Percentiles rank a stretch among this genome's conserved stretches.
These are phyloP conservation scores for Glycine tomentella DNA, from an alignment of 306 rosid genomes.

Conservation along the genomic window DNA sequence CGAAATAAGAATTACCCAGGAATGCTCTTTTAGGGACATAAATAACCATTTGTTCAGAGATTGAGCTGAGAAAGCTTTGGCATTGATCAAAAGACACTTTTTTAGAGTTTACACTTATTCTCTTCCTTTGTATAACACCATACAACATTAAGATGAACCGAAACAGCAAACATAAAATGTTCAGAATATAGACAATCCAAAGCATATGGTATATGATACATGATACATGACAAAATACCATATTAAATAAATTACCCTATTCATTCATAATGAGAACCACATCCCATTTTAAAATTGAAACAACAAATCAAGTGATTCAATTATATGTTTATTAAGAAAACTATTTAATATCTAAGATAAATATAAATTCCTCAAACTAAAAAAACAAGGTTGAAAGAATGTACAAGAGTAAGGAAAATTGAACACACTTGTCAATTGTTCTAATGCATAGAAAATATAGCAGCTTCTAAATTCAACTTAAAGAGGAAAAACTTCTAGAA, in stretches of 20 bases:
- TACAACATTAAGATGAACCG: constrained; percentile 11
- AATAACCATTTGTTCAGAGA: not conserved
- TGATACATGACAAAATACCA: not conserved
- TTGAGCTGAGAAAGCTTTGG: constrained; percentile 16
- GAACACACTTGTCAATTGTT: not conserved
- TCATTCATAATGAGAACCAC: not conserved
- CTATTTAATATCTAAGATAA: constrained; percentile 23
- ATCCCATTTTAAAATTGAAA: constrained; percentile 10
- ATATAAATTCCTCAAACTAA: constrained; percentile 12
- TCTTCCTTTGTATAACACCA: not conserved
- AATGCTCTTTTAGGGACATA: not conserved
- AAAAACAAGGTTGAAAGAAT: not conserved
- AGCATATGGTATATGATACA: constrained; percentile 25
- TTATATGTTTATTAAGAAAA: constrained; percentile 9
- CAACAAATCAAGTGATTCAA: constrained; percentile 14
- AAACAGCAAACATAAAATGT: not conserved
- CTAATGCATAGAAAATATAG: constrained; percentile 21
- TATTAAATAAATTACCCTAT: constrained; percentile 3
- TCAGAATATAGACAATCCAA: constrained; percentile 7
- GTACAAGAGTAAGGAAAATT: constrained; percentile 4
- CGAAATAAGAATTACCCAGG: not conserved
- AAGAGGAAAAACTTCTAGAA: constrained; percentile 29
- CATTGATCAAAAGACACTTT: not conserved
- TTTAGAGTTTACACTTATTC: not conserved
- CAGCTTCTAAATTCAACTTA: constrained; percentile 22